phyloP scores from a whole-genome alignment of 1,139 yeast genomes.

The Yamadazyma buinensis region DNA sequence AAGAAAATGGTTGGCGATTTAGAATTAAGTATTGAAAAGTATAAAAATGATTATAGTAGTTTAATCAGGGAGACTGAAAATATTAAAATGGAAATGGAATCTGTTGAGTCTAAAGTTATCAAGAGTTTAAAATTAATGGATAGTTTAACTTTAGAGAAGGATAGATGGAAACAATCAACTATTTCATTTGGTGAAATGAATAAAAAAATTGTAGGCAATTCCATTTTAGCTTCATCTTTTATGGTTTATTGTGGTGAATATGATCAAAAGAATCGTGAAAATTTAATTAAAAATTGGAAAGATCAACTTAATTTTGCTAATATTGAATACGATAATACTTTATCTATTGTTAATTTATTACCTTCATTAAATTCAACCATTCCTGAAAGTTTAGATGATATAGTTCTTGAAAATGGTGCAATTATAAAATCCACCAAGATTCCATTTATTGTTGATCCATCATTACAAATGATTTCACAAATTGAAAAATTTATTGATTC shows the following conservation, averaged over 20 bases:
- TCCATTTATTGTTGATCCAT: conserved; percentile 75
- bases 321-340: conserved; percentile 40
- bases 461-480: conserved; percentile 43
- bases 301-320: conserved; percentile 29
- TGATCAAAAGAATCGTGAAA: conserved; percentile 50
- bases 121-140: conserved; percentile 64
- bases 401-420: conserved; percentile 61
- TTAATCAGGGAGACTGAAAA: conserved; percentile 76
- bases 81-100: conserved; percentile 65
- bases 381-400: conserved; percentile 59
- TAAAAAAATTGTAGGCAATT: conserved; percentile 57
- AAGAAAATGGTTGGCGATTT: conserved; percentile 78
- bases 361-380: conserved; percentile 5
- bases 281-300: conserved; percentile 40
- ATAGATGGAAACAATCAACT: conserved; percentile 70
- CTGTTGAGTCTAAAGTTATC: conserved; percentile 57
- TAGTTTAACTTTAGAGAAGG: conserved; percentile 62
- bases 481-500: conserved; percentile 29
- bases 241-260: conserved; percentile 58
- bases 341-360: conserved; percentile 10
- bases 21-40: conserved; percentile 62
- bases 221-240: conserved; percentile 60
- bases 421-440: conserved; percentile 39
- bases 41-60: conserved; percentile 65
- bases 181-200: conserved; percentile 46